These are phyloP conservation scores for Tulasnella sp. DNA, from an alignment of 768 basidiomycete genomes.

Conservation along the genomic window DNA sequence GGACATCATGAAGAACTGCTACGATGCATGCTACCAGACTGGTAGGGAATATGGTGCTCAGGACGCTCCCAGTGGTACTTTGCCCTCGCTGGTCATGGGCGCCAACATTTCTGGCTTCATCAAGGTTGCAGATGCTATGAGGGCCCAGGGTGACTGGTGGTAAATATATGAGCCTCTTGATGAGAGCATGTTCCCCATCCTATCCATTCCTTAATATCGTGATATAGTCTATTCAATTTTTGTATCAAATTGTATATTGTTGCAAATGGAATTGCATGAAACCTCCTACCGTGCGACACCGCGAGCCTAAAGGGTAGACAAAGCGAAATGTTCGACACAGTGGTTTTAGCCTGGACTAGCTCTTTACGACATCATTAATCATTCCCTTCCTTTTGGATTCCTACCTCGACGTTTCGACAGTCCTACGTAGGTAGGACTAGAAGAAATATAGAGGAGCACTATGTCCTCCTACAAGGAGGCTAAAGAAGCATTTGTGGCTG, in stretches of 20 bases:
- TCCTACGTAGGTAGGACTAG: too few relatives aligned
- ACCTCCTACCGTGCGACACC: too few relatives aligned
- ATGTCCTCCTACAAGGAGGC: conserved; percentile 46
- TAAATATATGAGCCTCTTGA: conserved; percentile 27
- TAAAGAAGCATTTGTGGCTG: conserved; percentile 75
- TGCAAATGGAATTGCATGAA: conserved; percentile 2
- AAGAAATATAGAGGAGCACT: too few relatives aligned
- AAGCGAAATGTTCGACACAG: not conserved
- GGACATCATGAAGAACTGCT: conserved; percentile 57
- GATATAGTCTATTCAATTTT: not conserved
- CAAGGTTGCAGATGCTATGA: conserved; percentile 60
- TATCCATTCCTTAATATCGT: not conserved
- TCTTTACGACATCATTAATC: not conserved
- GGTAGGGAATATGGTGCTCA: not conserved
- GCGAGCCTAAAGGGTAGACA: too few relatives aligned
- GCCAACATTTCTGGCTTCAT: conserved; percentile 65
- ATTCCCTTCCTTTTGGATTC: not conserved
- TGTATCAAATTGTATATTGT: not conserved
- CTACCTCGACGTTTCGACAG: not conserved
- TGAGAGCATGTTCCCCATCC: not conserved
- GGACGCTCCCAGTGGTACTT: not conserved
- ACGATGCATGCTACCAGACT: conserved; percentile 26
- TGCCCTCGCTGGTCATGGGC: conserved; percentile 32
- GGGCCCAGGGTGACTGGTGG: conserved; percentile 66
- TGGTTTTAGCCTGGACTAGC: not conserved